These are phyloP conservation scores for Cordyceps sp. DNA, from an alignment of 2,329 filamentous ascomycete genomes.

Conservation along the genomic window DNA sequence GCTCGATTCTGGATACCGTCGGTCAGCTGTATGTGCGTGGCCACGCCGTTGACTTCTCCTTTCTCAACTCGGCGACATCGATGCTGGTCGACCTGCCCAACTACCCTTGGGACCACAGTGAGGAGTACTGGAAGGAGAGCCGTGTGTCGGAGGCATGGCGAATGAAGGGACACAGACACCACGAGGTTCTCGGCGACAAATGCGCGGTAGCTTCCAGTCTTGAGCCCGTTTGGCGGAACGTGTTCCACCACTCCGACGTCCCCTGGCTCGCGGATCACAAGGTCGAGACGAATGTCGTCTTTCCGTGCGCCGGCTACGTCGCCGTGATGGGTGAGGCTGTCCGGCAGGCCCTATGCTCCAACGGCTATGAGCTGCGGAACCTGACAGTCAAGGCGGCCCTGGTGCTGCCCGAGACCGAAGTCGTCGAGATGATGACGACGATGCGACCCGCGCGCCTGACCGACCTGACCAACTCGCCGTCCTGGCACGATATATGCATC, in stretches of 20 bases:
- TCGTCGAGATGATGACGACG: constrained; percentile 5
- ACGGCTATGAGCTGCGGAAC: constrained; percentile 2
- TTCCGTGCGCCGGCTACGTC: constrained; percentile 25
- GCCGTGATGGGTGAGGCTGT: constrained; percentile 25
- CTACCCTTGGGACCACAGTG: constrained; percentile 11
- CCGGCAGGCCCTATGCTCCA: constrained; percentile 4
- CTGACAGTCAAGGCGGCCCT: constrained; percentile 4
- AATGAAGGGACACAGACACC: constrained; percentile 6
- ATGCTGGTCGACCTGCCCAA: constrained; percentile 18
- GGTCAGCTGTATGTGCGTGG: constrained; percentile 6
- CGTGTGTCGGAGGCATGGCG: constrained; percentile 9
- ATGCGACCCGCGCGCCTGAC: constrained; percentile 2
- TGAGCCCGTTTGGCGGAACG: constrained; percentile 21
- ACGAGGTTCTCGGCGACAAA: constrained; percentile 13
- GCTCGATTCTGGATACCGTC: constrained; percentile 4
- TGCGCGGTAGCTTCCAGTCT: constrained; percentile 12
- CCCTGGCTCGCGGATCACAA: constrained; percentile 28
- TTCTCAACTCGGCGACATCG: background rate
- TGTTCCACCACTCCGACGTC: constrained; percentile 18
- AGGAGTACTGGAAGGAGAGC: constrained; percentile 8
- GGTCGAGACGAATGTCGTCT: constrained; percentile 20
- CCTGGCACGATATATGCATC: constrained; percentile 5
- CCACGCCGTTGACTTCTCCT: constrained; percentile 4
- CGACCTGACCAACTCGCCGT: constrained; percentile 2
- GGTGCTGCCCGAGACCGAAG: constrained; percentile 2